Conservation (phyloP, 2,329 filamentous ascomycete genomes). For the Grosmannia clavigera region DNA sequence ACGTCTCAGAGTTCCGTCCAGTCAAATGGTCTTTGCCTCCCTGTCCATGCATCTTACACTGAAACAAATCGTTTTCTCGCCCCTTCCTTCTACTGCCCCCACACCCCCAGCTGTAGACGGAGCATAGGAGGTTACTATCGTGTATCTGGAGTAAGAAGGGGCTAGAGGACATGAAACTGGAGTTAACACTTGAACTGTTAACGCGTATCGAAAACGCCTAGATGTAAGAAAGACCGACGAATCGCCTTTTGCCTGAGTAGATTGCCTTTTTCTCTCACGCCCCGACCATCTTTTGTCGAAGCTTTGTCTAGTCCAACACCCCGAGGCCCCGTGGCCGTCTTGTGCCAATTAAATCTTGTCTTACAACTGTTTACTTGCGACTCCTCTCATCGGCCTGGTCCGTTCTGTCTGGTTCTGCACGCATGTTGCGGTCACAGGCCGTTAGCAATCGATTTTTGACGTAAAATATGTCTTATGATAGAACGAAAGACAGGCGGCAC, state of each 20-base stretch:
- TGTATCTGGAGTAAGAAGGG: neutral
- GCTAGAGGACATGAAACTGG: neutral
- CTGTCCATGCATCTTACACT: neutral
- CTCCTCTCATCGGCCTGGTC: neutral
- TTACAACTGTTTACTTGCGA: neutral
- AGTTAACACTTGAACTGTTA: neutral
- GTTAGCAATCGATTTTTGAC: neutral
- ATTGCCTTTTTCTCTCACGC: neutral
- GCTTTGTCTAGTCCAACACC: neutral
- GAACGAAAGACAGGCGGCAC: neutral
- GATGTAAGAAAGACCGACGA: neutral
- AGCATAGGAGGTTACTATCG: neutral
- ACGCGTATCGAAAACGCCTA: neutral
- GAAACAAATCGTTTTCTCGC: neutral
- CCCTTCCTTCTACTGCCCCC: neutral
- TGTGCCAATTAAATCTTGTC: neutral
- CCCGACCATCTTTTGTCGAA: neutral
- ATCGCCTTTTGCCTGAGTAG: conserved; percentile 9
- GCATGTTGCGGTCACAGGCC: neutral
- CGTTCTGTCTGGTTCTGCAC: neutral
- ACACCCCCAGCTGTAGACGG: neutral
- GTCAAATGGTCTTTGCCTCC: neutral
- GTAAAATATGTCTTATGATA: neutral
- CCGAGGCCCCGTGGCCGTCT: neutral
- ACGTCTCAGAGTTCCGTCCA: neutral